These are phyloP conservation scores for Leishmania martiniquensis DNA, from an alignment of 208 protist species.

Conservation along the genomic window DNA sequence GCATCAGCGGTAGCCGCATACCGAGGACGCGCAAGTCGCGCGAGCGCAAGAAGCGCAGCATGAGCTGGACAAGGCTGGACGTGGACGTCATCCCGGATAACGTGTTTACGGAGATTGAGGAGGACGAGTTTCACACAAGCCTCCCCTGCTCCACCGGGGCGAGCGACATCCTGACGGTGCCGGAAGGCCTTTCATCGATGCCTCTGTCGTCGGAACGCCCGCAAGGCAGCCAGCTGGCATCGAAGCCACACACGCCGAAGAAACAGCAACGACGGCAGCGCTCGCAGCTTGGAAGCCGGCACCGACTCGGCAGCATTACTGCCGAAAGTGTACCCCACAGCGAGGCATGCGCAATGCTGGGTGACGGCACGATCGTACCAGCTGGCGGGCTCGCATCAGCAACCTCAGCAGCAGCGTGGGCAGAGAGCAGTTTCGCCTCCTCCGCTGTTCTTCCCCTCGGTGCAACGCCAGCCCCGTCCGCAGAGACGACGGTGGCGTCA, in stretches of 20 bases:
- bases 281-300: slow-evolving; percentile 1
- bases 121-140: slow-evolving; percentile 41
- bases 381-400: neutral
- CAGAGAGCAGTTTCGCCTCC: slow-evolving; percentile 16
- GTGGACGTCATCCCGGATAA: slow-evolving; percentile 54
- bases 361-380: slow-evolving; percentile 38
- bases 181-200: neutral
- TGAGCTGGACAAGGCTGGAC: slow-evolving; percentile 38
- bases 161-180: slow-evolving; percentile 12
- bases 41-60: slow-evolving; percentile 37
- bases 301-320: slow-evolving; percentile 25
- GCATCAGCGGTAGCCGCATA: neutral
- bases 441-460: neutral
- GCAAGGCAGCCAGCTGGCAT: slow-evolving; percentile 5
- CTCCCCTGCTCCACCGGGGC: slow-evolving; percentile 32
- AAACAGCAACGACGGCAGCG: slow-evolving; percentile 12
- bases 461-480: neutral
- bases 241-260: slow-evolving; percentile 2
- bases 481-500: slow-evolving; percentile 2
- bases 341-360: slow-evolving; percentile 36
- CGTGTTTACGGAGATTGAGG: slow-evolving; percentile 51
- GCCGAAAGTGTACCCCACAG: slow-evolving; percentile 42
- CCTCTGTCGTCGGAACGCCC: neutral
- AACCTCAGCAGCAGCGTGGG: neutral
- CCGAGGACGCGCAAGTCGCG: slow-evolving; percentile 21